A percentile compares a stretch with the other conserved stretches of the same genome.
Evolutionary conservation across 2,329 filamentous ascomycete genomes (phyloP).

Genomic region (Cadophora luteo-olivacea): DNA sequence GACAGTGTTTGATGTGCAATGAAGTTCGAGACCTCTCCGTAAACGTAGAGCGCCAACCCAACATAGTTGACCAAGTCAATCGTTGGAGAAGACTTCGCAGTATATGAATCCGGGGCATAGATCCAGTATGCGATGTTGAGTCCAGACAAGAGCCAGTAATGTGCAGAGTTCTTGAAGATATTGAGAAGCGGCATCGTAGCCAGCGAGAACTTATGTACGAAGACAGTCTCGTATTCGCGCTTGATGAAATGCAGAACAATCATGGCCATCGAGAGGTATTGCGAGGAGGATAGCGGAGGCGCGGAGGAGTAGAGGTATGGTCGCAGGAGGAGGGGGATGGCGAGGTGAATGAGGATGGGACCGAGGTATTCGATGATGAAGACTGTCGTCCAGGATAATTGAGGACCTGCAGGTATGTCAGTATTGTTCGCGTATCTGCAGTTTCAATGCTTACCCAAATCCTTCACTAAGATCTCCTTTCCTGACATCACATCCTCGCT

Average conservation of each 20-base stretch:
- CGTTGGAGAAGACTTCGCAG: conserved; percentile 55
- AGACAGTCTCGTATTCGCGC: conserved; percentile 92
- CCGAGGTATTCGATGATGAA: conserved; percentile 96
- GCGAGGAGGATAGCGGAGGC: conserved; percentile 65
- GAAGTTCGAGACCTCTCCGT: conserved; percentile 83
- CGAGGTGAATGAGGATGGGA: conserved; percentile 84
- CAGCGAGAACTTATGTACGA: conserved; percentile 92
- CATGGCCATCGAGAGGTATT: conserved; percentile 76
- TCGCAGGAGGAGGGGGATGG: conserved; percentile 73
- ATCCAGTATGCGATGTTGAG: conserved; percentile 83
- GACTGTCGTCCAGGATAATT: conserved; percentile 91
- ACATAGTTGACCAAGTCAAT: conserved; percentile 60
- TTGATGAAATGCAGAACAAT: conserved; percentile 88
- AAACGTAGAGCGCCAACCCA: conserved; percentile 74
- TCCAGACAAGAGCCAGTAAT: conserved; percentile 91
- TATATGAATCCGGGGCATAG: conserved; percentile 76
- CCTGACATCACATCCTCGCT: conserved; percentile 55
- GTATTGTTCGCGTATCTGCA: neutral
- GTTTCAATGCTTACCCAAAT: conserved; percentile 70
- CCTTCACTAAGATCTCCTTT: conserved; percentile 82
- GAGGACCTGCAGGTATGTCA: conserved; percentile 66
- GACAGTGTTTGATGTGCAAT: conserved; percentile 81
- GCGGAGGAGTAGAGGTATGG: conserved; percentile 70
- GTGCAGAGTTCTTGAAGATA: conserved; percentile 92
- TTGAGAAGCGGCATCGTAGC: conserved; percentile 92